Evolutionary conservation across 2,329 filamentous ascomycete species (phyloP).

Genomic region (Penicillium fuscoglaucum): DNA sequence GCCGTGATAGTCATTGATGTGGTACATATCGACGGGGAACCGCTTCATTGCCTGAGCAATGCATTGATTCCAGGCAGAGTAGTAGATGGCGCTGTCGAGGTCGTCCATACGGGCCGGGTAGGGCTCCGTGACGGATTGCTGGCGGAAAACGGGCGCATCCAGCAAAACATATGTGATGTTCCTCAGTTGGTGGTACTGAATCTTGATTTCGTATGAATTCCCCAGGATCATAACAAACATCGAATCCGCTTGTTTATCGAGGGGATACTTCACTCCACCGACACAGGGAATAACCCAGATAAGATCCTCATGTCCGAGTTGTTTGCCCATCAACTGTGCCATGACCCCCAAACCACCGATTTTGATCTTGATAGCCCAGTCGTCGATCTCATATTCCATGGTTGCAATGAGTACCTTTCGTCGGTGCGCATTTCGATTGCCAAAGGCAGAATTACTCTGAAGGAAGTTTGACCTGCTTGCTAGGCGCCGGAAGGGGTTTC

Average conservation of each 20-base stretch:
- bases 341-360: constrained; percentile 70
- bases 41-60: constrained; percentile 64
- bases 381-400: constrained; percentile 71
- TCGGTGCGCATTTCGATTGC: constrained; percentile 34
- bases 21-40: constrained; percentile 65
- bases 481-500: constrained; percentile 38
- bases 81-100: constrained; percentile 66
- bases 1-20: constrained; percentile 67
- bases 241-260: constrained; percentile 58
- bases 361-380: constrained; percentile 70
- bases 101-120: constrained; percentile 71
- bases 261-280: constrained; percentile 63
- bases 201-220: constrained; percentile 60
- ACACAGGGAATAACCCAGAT: constrained; percentile 66
- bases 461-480: constrained; percentile 40
- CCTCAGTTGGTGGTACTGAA: constrained; percentile 63
- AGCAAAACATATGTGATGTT: constrained; percentile 70
- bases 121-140: constrained; percentile 62
- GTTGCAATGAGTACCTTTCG: constrained; percentile 67
- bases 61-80: constrained; percentile 70
- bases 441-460: constrained; percentile 39
- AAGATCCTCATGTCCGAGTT: constrained; percentile 63
- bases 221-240: constrained; percentile 65
- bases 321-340: constrained; percentile 68
- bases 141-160: constrained; percentile 66